Evolutionary conservation across 768 basidiomycete species (phyloP), one percentile per base, ranked within the genome.

Genomic region (Plicaturopsis crispa): DNA sequence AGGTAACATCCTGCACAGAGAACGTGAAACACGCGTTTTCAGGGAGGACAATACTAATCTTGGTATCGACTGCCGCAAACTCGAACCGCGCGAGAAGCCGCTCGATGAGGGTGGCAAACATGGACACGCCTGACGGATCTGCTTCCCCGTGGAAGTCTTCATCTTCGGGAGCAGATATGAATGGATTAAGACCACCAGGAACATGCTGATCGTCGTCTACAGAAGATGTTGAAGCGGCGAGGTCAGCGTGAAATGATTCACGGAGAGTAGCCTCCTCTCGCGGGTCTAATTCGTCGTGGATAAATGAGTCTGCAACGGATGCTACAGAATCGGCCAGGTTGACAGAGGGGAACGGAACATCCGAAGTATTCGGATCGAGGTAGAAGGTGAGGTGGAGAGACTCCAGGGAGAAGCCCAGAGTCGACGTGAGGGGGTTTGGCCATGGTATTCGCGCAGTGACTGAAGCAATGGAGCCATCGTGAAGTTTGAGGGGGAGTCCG

Each of bases 221-320:
- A n/a, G n/a, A n/a, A n/a, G n/a, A n/a, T n/a, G n/a, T n/a, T 12
- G 61, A 48, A 12, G 54, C 38, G 12, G 49, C 45, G 18, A 60
- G 48, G 23, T 70, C 67, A 45, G 72, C 56, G 48, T 74, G 75
- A 33, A 91, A 59, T 1, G 88, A 88, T 42, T 79, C 70, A 49
- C 78, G 73, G 16, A 93, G 67, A 22, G 73, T 65, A 5, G 73
- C 76, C 48, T 80, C 85, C 52, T 94, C 89, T 44, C 67, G 66
- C 5, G 73, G 65, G 17, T 78, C 70, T 35, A 96, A 65, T 51
- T 92, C 88, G 45, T 87, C 72, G 33, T 92, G 84, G 18, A 94
- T 66, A 60, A 97, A 97, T 3, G 82, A 78, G 48, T 89, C 82
- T 2, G 91, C 87, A 11, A 84, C 75, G n/a, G 80, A 81, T 19